Evolutionary conservation across 2,329 filamentous ascomycete genomes (phyloP).

Genomic region (Phaeophleospora eucalypticola): DNA sequence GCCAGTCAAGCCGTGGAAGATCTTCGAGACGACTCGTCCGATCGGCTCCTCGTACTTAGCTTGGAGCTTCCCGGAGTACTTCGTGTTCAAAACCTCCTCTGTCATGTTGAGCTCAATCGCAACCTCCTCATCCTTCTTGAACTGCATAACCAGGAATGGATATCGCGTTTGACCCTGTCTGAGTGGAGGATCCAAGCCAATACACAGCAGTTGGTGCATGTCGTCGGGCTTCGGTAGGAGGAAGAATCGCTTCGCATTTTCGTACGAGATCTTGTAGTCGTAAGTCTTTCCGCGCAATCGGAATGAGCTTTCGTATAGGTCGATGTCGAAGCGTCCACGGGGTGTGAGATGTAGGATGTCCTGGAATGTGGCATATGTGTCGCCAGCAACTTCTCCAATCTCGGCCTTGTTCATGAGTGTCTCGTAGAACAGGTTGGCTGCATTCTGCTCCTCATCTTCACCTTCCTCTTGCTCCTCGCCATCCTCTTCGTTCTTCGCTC

Average conservation of each 20-base stretch:
- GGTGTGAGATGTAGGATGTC: constrained; percentile 96
- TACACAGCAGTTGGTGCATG: constrained; percentile 87
- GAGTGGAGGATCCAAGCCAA: constrained; percentile 89
- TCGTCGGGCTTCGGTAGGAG: constrained; percentile 98
- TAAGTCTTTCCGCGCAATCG: constrained; percentile 97
- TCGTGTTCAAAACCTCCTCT: constrained; percentile 75
- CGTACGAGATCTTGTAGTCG: constrained; percentile 99
- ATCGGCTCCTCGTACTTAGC: constrained; percentile 90
- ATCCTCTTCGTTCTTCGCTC: constrained; percentile 65
- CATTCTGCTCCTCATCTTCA: constrained; percentile 77
- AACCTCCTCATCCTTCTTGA: constrained; percentile 96
- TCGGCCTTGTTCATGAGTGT: constrained; percentile 97
- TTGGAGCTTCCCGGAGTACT: constrained; percentile 86
- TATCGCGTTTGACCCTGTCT: constrained; percentile 97
- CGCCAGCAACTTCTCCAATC: constrained; percentile 97
- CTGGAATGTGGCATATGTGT: constrained; percentile 95
- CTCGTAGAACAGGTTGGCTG: constrained; percentile 96
- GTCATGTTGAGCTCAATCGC: constrained; percentile 95
- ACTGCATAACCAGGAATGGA: constrained; percentile 98
- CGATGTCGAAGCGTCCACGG: constrained; percentile 98
- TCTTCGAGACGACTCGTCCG: constrained; percentile 87
- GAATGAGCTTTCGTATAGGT: constrained; percentile 98
- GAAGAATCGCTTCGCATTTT: constrained; percentile 98
- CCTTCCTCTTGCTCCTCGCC: constrained; percentile 56
- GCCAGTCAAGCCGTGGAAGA: constrained; percentile 88